These are phyloP conservation scores for Thielaviopsis ethacetica DNA, from an alignment of 2,329 filamentous ascomycete genomes.

Conservation along the genomic window DNA sequence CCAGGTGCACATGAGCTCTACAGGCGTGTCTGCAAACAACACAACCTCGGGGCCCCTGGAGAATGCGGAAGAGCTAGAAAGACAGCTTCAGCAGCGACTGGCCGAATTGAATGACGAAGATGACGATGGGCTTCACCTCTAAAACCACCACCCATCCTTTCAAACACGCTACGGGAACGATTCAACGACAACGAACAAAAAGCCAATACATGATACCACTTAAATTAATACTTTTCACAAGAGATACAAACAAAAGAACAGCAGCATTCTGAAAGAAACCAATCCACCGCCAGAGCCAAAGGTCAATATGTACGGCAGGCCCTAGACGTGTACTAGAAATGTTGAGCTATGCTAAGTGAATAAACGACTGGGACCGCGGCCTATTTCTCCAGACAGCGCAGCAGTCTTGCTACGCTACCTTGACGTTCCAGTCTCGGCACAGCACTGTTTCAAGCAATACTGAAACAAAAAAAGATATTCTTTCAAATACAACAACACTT, in stretches of 20 bases:
- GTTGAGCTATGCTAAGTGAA: neutral
- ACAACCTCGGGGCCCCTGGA: neutral
- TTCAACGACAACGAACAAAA: neutral
- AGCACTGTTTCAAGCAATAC: neutral
- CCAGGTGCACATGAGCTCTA: conserved; percentile 28
- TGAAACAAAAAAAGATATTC: conserved; percentile 2
- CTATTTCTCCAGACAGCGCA: neutral
- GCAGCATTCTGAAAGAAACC: neutral
- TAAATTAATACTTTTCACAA: neutral
- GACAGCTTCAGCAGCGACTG: conserved; percentile 38
- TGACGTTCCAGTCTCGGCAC: neutral
- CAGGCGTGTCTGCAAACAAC: neutral
- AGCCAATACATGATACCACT: neutral
- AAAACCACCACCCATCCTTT: conserved; percentile 12
- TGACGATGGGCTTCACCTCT: conserved; percentile 45
- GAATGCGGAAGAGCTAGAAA: conserved; percentile 39
- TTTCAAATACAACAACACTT: conserved; percentile 8
- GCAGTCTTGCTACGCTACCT: neutral
- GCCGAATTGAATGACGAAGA: conserved; percentile 26
- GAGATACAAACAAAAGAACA: neutral
- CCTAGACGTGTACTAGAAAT: neutral
- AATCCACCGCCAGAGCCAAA: neutral
- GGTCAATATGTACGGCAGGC: neutral
- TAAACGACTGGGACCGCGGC: neutral
- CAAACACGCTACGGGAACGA: neutral